phyloP scores from a whole-genome alignment of 495 filamentous ascomycete genomes.

The Cercophora scortea region DNA sequence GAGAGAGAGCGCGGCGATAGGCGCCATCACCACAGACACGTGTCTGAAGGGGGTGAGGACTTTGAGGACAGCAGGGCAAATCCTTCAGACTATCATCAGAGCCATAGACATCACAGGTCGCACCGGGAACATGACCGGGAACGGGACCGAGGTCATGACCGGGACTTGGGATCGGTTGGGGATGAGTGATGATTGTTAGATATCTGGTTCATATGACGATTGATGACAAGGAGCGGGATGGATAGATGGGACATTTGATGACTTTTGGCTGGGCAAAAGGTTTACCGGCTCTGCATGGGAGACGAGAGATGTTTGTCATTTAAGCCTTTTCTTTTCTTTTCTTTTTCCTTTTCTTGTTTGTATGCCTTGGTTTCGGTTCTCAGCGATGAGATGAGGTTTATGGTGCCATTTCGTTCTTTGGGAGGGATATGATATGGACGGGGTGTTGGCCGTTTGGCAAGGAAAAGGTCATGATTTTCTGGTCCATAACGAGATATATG shows the following conservation, averaged over 20 bases:
- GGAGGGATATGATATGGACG: too few species aligned
- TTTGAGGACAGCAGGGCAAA: background rate
- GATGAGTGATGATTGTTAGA: background rate
- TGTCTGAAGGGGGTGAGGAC: slow-evolving; percentile 1
- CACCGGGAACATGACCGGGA: background rate
- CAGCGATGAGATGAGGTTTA: too few species aligned
- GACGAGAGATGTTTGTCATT: too few species aligned
- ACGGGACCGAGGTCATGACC: background rate
- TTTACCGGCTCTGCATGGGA: too few species aligned
- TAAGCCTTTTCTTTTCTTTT: too few species aligned
- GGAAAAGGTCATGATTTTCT: too few species aligned
- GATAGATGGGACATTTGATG: background rate
- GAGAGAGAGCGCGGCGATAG: background rate
- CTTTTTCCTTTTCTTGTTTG: too few species aligned
- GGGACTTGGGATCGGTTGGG: background rate
- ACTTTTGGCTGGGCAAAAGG: too few species aligned
- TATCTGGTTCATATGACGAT: background rate
- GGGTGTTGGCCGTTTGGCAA: too few species aligned
- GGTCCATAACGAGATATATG: too few species aligned
- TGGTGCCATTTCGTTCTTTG: too few species aligned
- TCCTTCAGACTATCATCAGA: background rate
- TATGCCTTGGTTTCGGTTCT: too few species aligned
- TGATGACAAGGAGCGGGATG: background rate
- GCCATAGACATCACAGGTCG: slow-evolving; percentile 9
- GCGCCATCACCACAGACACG: background rate